Evolutionary conservation across 306 rosid genomes (phyloP).

Genomic region (Astragalus glycyphyllos): DNA sequence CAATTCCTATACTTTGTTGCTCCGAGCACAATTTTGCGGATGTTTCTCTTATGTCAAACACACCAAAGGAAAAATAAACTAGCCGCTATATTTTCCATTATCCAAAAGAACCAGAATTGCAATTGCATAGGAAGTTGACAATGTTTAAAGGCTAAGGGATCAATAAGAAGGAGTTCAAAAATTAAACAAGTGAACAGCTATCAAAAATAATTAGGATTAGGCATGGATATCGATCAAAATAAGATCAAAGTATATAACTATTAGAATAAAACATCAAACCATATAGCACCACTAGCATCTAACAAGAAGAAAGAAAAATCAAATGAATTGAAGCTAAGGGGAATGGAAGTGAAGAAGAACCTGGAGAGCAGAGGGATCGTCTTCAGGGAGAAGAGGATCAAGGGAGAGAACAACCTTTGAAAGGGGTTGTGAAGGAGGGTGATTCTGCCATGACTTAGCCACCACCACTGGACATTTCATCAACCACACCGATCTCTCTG

Average conservation of each 20-base stretch:
- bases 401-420: slow-evolving; percentile 94
- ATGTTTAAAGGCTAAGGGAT: neutral
- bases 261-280: neutral
- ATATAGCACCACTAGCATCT: neutral
- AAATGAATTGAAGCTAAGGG: neutral
- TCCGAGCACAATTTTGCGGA: neutral
- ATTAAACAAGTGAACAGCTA: neutral
- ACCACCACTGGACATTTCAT: slow-evolving; percentile 94
- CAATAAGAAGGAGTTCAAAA: neutral
- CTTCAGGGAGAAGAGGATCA: slow-evolving; percentile 81
- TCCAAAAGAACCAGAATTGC: neutral
- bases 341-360: slow-evolving; percentile 37
- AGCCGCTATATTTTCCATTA: neutral
- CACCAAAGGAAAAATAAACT: neutral
- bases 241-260: neutral
- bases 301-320: neutral
- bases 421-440: slow-evolving; percentile 77
- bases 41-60: neutral
- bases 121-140: neutral
- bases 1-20: neutral
- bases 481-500: slow-evolving; percentile 95
- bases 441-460: slow-evolving; percentile 89
- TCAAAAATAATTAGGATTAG: neutral
- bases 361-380: slow-evolving; percentile 79
- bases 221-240: neutral